phyloP scores from a whole-genome alignment of 2,329 filamentous ascomycete genomes.

The Lachnellula arida region DNA sequence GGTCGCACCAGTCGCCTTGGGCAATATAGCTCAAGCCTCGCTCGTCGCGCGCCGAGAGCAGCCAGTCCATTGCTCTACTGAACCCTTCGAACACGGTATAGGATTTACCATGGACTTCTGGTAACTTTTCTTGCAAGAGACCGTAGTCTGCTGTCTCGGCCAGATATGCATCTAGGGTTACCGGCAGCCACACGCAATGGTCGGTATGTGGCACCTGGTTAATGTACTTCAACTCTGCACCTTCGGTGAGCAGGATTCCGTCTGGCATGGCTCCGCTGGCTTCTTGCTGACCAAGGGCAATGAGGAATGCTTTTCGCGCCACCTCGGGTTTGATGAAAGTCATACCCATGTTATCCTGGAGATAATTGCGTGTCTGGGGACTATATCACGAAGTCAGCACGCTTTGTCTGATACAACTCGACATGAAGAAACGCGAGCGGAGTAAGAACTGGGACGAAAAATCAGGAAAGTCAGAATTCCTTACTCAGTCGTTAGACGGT shows the following conservation, averaged over 20 bases:
- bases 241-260: constrained; percentile 49
- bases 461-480: background rate
- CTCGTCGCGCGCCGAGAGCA: constrained; percentile 45
- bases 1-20: constrained; percentile 57
- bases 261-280: constrained; percentile 53
- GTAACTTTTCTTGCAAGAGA: constrained; percentile 42
- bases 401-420: no score
- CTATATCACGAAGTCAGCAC: background rate
- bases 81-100: constrained; percentile 51
- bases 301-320: constrained; percentile 45
- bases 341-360: constrained; percentile 60
- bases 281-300: constrained; percentile 49
- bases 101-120: constrained; percentile 39
- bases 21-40: constrained; percentile 53
- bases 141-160: constrained; percentile 50
- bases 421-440: no score
- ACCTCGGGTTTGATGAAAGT: constrained; percentile 49
- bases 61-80: constrained; percentile 53
- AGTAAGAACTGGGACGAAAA: no score
- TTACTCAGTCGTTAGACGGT: constrained; percentile 50
- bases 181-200: constrained; percentile 54
- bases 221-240: constrained; percentile 55
- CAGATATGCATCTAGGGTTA: constrained; percentile 51
- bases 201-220: constrained; percentile 58
- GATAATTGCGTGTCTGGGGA: constrained; percentile 54